These are phyloP conservation scores for Yueomyces sp. DNA, from an alignment of 1,139 yeast species.

Conservation along the genomic window DNA sequence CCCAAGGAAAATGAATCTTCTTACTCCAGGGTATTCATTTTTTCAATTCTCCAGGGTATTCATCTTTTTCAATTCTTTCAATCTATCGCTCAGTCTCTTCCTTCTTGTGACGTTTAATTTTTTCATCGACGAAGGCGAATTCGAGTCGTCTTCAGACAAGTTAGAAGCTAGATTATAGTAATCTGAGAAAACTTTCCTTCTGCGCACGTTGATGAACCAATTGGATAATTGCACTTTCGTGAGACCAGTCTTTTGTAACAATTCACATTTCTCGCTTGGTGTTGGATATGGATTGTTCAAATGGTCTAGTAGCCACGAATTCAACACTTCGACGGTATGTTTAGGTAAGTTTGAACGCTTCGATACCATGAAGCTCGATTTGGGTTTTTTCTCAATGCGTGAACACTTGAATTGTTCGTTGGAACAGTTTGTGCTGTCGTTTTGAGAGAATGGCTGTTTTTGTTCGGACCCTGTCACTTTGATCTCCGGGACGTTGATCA, in stretches of 20 bases:
- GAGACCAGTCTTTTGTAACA: conserved; percentile 73
- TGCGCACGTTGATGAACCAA: conserved; percentile 94
- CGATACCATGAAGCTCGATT: neutral
- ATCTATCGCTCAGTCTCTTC: conserved; percentile 29
- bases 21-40: too few relatives aligned
- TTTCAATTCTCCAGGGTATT: too few relatives aligned
- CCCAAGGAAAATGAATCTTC: too few relatives aligned
- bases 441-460: too few relatives aligned
- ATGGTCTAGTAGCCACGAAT: conserved; percentile 77
- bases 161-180: conserved; percentile 21
- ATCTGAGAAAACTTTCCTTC: conserved; percentile 50
- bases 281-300: conserved; percentile 90
- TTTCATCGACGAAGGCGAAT: conserved; percentile 3
- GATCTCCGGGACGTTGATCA: too few relatives aligned
- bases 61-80: conserved; percentile 21
- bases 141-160: conserved; percentile 7
- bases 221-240: conserved; percentile 85
- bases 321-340: conserved; percentile 69
- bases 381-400: neutral
- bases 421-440: too few relatives aligned
- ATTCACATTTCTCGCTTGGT: conserved; percentile 71
- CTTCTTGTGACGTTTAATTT: conserved; percentile 17
- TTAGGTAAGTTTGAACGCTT: conserved; percentile 71
- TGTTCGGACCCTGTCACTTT: too few relatives aligned
- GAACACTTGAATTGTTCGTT: too few relatives aligned